Percentiles rank a stretch among this genome's conserved stretches.
phyloP scores from a whole-genome alignment of 805 yeast species.

The Zygosaccharomyces rouxii region DNA sequence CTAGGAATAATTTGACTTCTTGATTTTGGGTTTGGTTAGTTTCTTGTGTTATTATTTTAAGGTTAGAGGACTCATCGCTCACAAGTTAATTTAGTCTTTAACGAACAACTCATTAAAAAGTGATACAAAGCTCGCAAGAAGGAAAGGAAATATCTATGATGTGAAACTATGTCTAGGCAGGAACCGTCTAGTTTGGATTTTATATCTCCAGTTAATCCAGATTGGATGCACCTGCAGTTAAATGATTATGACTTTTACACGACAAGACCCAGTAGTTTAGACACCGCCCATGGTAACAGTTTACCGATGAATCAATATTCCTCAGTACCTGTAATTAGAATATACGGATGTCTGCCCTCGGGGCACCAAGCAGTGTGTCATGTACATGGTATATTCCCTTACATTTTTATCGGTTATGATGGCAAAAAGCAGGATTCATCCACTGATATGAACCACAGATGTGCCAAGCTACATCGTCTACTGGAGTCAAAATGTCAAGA shows the following conservation, averaged over 20 bases:
- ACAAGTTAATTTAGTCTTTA: background rate
- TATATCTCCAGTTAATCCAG: conserved; percentile 16
- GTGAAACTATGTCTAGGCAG: conserved; percentile 19
- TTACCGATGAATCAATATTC: conserved; percentile 34
- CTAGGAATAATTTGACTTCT: background rate
- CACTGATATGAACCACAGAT: conserved; percentile 30
- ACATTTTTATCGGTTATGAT: conserved; percentile 61
- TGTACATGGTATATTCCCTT: conserved; percentile 82
- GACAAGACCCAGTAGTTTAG: conserved; percentile 50
- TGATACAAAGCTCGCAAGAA: background rate
- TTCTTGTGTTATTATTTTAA: background rate
- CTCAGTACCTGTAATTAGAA: conserved; percentile 69
- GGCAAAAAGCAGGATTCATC: conserved; percentile 36
- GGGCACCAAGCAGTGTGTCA: conserved; percentile 64
- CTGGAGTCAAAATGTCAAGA: conserved; percentile 43
- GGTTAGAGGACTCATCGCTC: background rate
- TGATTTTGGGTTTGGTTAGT: background rate
- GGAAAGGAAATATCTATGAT: conserved; percentile 1
- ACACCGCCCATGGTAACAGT: conserved; percentile 38
- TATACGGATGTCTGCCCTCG: conserved; percentile 65
- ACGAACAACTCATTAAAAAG: background rate
- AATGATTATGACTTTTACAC: conserved; percentile 65
- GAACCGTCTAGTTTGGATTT: conserved; percentile 10
- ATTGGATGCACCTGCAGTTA: conserved; percentile 46
- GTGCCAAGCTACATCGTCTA: conserved; percentile 39